Percentiles rank a stretch among this genome's conserved stretches.
Evolutionary conservation across 2,329 filamentous ascomycete species (phyloP).

Genomic region (Coleophoma eucalyptorum): DNA sequence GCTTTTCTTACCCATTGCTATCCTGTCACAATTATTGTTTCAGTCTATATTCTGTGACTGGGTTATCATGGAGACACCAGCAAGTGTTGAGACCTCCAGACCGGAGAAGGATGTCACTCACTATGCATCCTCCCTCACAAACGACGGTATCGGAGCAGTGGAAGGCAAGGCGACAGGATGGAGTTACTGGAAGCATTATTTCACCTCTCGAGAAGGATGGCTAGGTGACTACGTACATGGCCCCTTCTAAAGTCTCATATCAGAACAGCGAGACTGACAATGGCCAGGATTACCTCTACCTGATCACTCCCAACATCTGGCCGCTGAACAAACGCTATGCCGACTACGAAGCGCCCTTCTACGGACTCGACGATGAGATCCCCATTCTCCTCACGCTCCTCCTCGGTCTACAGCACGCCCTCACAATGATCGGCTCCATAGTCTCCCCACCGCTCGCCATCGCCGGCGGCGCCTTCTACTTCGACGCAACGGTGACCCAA

Average conservation of each 20-base stretch:
- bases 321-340: conserved; percentile 56
- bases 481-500: conserved; percentile 48
- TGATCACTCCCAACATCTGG: conserved; percentile 43
- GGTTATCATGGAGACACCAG: not conserved
- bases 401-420: conserved; percentile 65
- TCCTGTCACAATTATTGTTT: not conserved
- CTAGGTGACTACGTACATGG: conserved; percentile 32
- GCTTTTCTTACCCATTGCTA: not conserved
- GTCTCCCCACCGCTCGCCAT: conserved; percentile 61
- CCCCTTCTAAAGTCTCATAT: not conserved
- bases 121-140: conserved; percentile 12
- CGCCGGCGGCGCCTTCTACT: conserved; percentile 51
- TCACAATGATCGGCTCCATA: conserved; percentile 61
- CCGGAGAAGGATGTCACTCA: conserved; percentile 9
- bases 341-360: conserved; percentile 56
- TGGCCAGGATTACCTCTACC: conserved; percentile 31
- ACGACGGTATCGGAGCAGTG: conserved; percentile 3
- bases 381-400: conserved; percentile 63
- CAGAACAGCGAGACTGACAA: not conserved
- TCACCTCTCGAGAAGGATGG: conserved; percentile 32
- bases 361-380: conserved; percentile 65
- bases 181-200: conserved; percentile 26
- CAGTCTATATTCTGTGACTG: not conserved
- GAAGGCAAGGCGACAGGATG: conserved; percentile 2
- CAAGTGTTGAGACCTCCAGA: not conserved